phyloP scores from a whole-genome alignment of 139 green algal species.

The Pseudopediastrum boryanum region DNA sequence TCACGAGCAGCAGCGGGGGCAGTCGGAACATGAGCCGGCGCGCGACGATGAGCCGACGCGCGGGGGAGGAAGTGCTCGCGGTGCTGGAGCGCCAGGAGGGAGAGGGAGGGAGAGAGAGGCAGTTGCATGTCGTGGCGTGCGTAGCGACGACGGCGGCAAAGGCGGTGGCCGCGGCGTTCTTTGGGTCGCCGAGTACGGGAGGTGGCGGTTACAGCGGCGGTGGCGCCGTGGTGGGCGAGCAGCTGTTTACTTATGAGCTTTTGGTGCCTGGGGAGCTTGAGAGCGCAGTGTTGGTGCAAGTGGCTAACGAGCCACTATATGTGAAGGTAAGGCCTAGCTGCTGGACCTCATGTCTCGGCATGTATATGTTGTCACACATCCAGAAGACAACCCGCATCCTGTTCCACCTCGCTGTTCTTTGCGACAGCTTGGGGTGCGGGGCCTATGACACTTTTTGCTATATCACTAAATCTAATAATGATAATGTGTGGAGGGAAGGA shows the following conservation, averaged over 20 bases:
- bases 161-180: slow-evolving; percentile 22
- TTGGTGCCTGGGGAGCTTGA: slow-evolving; percentile 30
- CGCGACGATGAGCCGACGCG: too few relatives aligned
- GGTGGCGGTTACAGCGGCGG: neutral
- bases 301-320: slow-evolving; percentile 22
- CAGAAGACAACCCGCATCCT: too few relatives aligned
- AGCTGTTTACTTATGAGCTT: slow-evolving; percentile 27
- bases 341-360: too few relatives aligned
- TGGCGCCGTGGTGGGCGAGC: neutral
- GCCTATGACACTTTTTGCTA: too few relatives aligned
- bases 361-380: too few relatives aligned
- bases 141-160: slow-evolving; percentile 7
- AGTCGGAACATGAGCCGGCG: neutral
- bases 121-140: slow-evolving; percentile 28
- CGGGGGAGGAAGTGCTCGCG: too few relatives aligned
- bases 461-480: too few relatives aligned
- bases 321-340: slow-evolving; percentile 8
- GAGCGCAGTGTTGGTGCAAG: slow-evolving; percentile 31
- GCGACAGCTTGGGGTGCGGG: too few relatives aligned
- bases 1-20: neutral
- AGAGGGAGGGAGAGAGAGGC: neutral
- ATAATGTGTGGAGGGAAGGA: too few relatives aligned
- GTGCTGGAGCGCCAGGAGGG: too few relatives aligned
- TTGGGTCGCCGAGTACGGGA: neutral
- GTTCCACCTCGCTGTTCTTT: too few relatives aligned